phyloP scores from a whole-genome alignment of 352 stramenopile genomes.

The Phytophthora sp. region DNA sequence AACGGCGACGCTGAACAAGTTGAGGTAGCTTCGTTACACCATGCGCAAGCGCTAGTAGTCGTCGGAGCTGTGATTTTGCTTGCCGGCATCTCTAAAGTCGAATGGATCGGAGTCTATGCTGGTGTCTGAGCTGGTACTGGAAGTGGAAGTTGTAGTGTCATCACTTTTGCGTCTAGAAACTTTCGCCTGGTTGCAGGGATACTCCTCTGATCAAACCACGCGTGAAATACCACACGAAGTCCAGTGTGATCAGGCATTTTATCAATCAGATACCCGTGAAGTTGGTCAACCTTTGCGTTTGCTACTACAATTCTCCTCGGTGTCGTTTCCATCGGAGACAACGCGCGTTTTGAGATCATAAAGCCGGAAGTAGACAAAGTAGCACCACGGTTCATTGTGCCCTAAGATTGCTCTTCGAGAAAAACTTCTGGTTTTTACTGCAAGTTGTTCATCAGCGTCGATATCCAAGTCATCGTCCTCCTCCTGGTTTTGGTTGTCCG shows the following conservation, averaged over 20 bases:
- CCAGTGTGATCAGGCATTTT: neutral
- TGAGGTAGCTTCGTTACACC: slow-evolving; percentile 32
- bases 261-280: slow-evolving; percentile 18
- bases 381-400: slow-evolving; percentile 41
- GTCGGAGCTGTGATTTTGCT: neutral
- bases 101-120: neutral
- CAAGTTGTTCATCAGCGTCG: slow-evolving; percentile 16
- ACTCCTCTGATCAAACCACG: neutral
- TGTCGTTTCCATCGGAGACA: slow-evolving; percentile 10
- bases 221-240: neutral
- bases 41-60: slow-evolving; percentile 13
- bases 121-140: neutral
- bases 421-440: slow-evolving; percentile 35
- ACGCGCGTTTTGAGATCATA: slow-evolving; percentile 21
- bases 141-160: neutral
- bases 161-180: no score
- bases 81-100: neutral
- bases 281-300: slow-evolving; percentile 18
- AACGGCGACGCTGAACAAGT: slow-evolving; percentile 44
- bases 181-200: neutral
- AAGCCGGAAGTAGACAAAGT: slow-evolving; percentile 37
- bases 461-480: slow-evolving; percentile 2
- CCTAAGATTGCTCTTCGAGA: slow-evolving; percentile 9
- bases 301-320: neutral
- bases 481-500: neutral